Base-by-base conservation (phyloP, 2,329 filamentous ascomycete species). In the Dactylellina haptotyla region DNA sequence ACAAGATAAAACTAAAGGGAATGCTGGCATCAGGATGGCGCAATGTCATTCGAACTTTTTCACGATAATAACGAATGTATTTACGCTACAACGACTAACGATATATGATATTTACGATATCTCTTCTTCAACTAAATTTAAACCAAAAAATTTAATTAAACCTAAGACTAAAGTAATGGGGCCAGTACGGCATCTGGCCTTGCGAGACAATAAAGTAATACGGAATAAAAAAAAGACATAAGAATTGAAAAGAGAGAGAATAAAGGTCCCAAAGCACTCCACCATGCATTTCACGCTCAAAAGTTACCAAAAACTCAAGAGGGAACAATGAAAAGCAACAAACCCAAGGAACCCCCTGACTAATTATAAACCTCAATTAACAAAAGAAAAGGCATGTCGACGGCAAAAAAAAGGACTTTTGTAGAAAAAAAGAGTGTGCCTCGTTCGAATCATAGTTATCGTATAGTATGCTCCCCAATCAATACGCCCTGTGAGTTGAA, bases 201-300 rank as follows among this genome's bases (percentile, higher is more conserved):
- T n/a, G n/a, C n/a, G n/a, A n/a, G n/a, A n/a, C n/a, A n/a, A n/a
- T n/a, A n/a, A 34, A 34, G 6, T 34, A 34, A 34, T 34, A 34
- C 30, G 18, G 18, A 41, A n/a, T 39, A 41, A 1, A 41, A 5
- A 41, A 41, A 41, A 1, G 37, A 16, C 18, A 41, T 16, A 12
- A 41, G 18, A 41, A 41, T 4, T 4, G n/a, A 43, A 4, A 43
- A 46, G 20, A 25, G 12, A 18, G n/a, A 46, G 43, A 46, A 46
- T 46, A 46, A 41, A 16, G 37, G 37, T 41, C 14, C 37, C 16
- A 10, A 30, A 30, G 23, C 23, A 54, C 37, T 54, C 59, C 25
- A 37, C 37, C 59, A 46, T 54, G 39, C 25, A 16, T 63, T 34
- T 28, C 34, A 61, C 37, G 28, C 34, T 12, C 43, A 26, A 48